A percentile compares a stretch with the other conserved stretches of the same genome.
phyloP scores from a whole-genome alignment of 1,284 basidiomycete genomes.

The Malassezia equina region DNA sequence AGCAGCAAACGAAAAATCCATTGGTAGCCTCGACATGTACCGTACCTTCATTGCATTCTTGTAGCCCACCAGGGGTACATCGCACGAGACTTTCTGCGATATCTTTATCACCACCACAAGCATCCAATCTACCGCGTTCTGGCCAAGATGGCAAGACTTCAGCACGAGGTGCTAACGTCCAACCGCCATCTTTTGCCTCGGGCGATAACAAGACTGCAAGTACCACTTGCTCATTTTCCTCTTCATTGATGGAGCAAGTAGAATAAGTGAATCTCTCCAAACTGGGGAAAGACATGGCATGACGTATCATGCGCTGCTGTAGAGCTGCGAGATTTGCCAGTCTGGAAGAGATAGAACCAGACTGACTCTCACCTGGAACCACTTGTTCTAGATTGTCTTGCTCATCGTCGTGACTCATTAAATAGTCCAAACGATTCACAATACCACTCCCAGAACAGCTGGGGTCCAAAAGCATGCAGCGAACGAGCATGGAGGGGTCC shows the following conservation, averaged over 20 bases:
- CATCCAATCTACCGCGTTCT: conserved; percentile 21
- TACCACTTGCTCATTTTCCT: conserved; percentile 80
- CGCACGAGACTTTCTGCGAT: conserved; percentile 25
- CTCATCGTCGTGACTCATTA: conserved; percentile 15
- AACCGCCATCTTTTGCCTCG: conserved; percentile 23
- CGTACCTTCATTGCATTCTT: conserved; percentile 3
- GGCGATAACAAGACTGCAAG: conserved; percentile 46
- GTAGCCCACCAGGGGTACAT: conserved; percentile 24
- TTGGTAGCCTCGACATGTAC: conserved; percentile 26
- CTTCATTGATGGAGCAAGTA: conserved; percentile 81
- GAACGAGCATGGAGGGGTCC: conserved; percentile 18
- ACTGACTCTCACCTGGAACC: conserved; percentile 3
- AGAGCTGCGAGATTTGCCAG: conserved; percentile 25
- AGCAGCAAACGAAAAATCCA: conserved; percentile 40
- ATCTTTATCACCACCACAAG: conserved; percentile 14
- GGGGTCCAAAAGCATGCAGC: conserved; percentile 41
- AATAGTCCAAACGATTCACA: conserved; percentile 37
- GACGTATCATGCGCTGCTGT: conserved; percentile 83
- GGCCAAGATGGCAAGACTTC: conserved; percentile 34
- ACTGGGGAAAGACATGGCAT: conserved; percentile 76
- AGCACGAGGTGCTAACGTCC: conserved; percentile 25
- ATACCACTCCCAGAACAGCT: conserved; percentile 41
- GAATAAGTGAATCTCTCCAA: conserved; percentile 77
- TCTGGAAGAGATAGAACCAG: background rate
- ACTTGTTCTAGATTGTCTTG: conserved; percentile 16